Evolutionary conservation across 331 rosid species (phyloP).

Genomic region (Telfairia occidentalis): DNA sequence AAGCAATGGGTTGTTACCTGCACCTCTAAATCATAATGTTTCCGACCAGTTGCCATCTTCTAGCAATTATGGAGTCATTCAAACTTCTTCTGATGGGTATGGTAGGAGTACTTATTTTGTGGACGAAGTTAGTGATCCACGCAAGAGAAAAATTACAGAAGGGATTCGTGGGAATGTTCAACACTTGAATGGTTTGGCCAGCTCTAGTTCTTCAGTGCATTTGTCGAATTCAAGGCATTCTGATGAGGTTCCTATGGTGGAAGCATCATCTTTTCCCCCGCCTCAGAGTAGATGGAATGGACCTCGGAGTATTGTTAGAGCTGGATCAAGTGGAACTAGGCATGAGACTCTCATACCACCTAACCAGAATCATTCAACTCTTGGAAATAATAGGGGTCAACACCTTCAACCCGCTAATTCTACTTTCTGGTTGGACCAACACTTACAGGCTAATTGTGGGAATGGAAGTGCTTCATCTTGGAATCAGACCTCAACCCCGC

Average conservation of each 20-base stretch:
- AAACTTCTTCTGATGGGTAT: constrained; percentile 48
- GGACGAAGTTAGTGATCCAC: constrained; percentile 69
- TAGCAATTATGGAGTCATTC: constrained; percentile 41
- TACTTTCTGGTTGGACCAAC: constrained; percentile 70
- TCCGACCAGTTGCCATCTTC: constrained; percentile 50
- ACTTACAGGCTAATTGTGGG: constrained; percentile 32
- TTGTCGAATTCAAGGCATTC: constrained; percentile 35
- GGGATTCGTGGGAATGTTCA: constrained; percentile 52
- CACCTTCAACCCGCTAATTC: constrained; percentile 55
- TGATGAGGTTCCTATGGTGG: constrained; percentile 55
- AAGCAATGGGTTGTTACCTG: constrained; percentile 44
- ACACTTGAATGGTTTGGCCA: constrained; percentile 43
- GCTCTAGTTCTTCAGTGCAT: constrained; percentile 43
- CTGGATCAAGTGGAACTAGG: constrained; percentile 33
- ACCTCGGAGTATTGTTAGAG: constrained; percentile 46
- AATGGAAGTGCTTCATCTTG: constrained; percentile 57
- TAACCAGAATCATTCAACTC: constrained; percentile 58
- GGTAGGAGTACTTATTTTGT: constrained; percentile 43
- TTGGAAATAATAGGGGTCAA: constrained; percentile 60
- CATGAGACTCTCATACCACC: constrained; percentile 48
- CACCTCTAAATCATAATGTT: constrained; percentile 44
- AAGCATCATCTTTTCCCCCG: constrained; percentile 36
- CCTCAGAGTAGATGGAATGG: constrained; percentile 48
- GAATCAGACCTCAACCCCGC: constrained; percentile 51
- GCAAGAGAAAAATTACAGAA: constrained; percentile 67